phyloP scores from a whole-genome alignment of 2,329 filamentous ascomycete species.

The Sporothrix sp. region DNA sequence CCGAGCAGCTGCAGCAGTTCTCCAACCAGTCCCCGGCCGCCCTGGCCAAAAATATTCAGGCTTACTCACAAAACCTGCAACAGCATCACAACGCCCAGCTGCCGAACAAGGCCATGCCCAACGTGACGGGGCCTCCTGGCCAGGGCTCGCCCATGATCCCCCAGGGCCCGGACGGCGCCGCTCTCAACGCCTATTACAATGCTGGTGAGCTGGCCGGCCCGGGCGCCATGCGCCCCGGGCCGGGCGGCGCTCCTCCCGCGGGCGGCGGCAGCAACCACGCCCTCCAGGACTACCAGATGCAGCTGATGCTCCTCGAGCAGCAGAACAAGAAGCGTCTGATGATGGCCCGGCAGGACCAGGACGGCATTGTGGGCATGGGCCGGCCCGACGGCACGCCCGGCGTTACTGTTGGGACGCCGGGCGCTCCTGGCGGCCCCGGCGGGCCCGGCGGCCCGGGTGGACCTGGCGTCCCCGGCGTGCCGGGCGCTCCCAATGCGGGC shows the following conservation, averaged over 20 bases:
- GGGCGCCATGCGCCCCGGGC: conserved; percentile 48
- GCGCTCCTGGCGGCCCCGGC: conserved; percentile 34
- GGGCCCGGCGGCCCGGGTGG: conserved; percentile 39
- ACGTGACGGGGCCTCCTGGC: conserved; percentile 58
- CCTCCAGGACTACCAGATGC: conserved; percentile 82
- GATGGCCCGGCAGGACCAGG: conserved; percentile 75
- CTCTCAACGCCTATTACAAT: conserved; percentile 53
- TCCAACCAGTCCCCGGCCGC: conserved; percentile 44
- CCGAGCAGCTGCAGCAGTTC: conserved; percentile 63
- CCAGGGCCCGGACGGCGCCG: conserved; percentile 55
- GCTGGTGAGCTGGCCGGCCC: conserved; percentile 48
- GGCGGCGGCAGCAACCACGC: conserved; percentile 62
- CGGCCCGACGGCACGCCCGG: conserved; percentile 12
- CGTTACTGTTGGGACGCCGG: conserved; percentile 29
- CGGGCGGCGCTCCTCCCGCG: conserved; percentile 37
- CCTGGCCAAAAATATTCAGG: conserved; percentile 76
- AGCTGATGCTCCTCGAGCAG: conserved; percentile 72
- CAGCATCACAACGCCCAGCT: conserved; percentile 74
- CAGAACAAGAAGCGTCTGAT: conserved; percentile 80
- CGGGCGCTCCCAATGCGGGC: conserved; percentile 42
- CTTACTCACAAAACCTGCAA: conserved; percentile 76
- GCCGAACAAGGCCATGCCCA: conserved; percentile 71
- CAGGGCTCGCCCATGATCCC: conserved; percentile 79
- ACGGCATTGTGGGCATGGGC: conserved; percentile 42
- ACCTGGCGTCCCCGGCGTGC: conserved; percentile 44